These are phyloP conservation scores for Apophysomyces trapeziformis DNA, from an alignment of 371 early-diverging fungal genomes.

Conservation along the genomic window DNA sequence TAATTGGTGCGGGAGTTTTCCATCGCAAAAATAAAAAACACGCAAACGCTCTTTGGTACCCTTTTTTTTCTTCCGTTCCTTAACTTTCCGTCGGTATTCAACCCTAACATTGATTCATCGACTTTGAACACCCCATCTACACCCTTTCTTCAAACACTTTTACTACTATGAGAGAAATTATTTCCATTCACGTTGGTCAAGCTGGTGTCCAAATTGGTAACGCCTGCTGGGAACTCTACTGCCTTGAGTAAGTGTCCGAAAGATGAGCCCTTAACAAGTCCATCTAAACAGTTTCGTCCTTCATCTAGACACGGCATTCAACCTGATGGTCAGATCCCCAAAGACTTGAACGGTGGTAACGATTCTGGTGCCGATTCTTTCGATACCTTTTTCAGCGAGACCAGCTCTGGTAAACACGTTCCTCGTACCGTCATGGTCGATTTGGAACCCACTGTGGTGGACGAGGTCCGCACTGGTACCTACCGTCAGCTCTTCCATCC, in stretches of 20 bases:
- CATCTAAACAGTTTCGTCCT: conserved; percentile 60
- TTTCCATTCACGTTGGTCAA: conserved; percentile 94
- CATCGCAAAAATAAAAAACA: conserved; percentile 11
- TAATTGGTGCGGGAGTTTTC: conserved; percentile 11
- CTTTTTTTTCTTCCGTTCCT: conserved; percentile 7
- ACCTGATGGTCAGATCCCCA: conserved; percentile 92
- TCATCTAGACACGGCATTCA: conserved; percentile 95
- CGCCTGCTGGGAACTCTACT: conserved; percentile 96
- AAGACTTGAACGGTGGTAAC: conserved; percentile 39
- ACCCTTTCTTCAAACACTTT: conserved; percentile 5
- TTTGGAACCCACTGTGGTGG: conserved; percentile 97
- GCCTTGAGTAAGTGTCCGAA: conserved; percentile 76
- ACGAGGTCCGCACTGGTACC: conserved; percentile 95
- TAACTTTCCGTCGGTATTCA: conserved; percentile 20
- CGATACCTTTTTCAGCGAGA: conserved; percentile 97
- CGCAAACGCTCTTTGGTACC: neutral
- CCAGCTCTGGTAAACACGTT: conserved; percentile 98
- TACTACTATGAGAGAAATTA: conserved; percentile 93
- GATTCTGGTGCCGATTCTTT: conserved; percentile 35
- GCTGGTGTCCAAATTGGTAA: conserved; percentile 99
- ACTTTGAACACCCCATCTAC: conserved; percentile 16
- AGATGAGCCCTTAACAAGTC: neutral
- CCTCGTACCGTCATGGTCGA: conserved; percentile 99
- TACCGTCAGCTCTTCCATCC: conserved; percentile 99
- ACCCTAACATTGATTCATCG: conserved; percentile 21